Evolutionary conservation across 2,329 filamentous ascomycete genomes (phyloP).

Genomic region (Phoma sp.): DNA sequence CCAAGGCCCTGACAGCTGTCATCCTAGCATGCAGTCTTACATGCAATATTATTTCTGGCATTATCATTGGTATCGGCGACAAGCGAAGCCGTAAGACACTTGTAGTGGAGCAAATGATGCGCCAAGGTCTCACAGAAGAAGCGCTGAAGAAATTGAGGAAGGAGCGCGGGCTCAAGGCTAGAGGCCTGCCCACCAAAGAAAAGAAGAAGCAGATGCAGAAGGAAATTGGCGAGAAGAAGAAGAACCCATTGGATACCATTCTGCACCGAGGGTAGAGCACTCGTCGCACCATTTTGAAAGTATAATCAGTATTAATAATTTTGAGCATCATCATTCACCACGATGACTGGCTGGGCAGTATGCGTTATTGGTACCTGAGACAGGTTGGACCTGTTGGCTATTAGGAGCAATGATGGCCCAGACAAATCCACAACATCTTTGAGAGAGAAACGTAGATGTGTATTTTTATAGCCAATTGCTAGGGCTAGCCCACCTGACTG

Average conservation of each 20-base stretch:
- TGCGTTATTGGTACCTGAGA: neutral
- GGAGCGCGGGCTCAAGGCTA: slow-evolving; percentile 45
- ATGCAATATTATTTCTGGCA: slow-evolving; percentile 77
- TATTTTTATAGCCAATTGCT: too few relatives aligned
- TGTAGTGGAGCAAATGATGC: slow-evolving; percentile 75
- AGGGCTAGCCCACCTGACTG: too few relatives aligned
- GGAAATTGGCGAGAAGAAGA: slow-evolving; percentile 30
- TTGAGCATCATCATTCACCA: neutral
- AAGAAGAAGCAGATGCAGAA: slow-evolving; percentile 32
- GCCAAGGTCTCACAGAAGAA: slow-evolving; percentile 75
- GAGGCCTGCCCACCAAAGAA: slow-evolving; percentile 36
- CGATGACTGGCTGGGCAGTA: neutral
- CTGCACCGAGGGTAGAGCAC: slow-evolving; percentile 31
- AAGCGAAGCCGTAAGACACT: slow-evolving; percentile 83
- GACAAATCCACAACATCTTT: neutral
- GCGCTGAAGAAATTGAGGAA: slow-evolving; percentile 65
- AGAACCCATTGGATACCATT: slow-evolving; percentile 37
- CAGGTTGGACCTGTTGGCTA: neutral
- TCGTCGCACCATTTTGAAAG: neutral
- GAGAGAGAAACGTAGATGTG: neutral
- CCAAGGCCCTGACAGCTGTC: slow-evolving; percentile 78
- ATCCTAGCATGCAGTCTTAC: slow-evolving; percentile 81
- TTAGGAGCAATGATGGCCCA: too few relatives aligned
- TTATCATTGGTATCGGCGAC: slow-evolving; percentile 79
- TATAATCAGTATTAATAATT: slow-evolving; percentile 13